Evolutionary conservation across 148 eudicot species (phyloP), one percentile per base, ranked within the genome.

Genomic region (Amaranthus hypochondriacus): DNA sequence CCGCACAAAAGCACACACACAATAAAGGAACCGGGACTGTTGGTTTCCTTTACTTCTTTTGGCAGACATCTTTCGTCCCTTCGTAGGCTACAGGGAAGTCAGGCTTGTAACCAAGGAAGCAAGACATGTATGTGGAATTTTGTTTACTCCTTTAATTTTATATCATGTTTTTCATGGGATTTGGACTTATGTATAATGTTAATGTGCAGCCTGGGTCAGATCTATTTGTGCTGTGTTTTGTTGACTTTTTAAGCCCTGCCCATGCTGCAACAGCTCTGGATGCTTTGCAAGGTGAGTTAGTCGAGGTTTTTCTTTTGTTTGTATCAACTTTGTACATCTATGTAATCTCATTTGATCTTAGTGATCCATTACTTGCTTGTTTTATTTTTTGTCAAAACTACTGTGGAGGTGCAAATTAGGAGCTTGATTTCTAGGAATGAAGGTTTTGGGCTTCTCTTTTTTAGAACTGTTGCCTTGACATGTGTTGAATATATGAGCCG

Each of bases 61-160:
- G 75, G 81, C 77, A 92, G 97, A 92, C 81, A 87, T 92, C 71
- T 90, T 92, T 70, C 96, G 97, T 48, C 97, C 96, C 71, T 92
- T 92, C 81, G 86, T 87, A 43, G 96, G 97, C 69, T 90, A 90
- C 83, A 88, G 87, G 78, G 97, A 92, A 83, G 96, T 88, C 75
- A 87, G 96, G 77, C 88, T 92, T 70, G 96, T 92, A 69, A 86
- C 86, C 56, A 92, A 92, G 84, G 97, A 87, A 70, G 84, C 96
- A 50, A 88, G 89, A 86, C 93, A 83, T 86, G 96, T 88, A 86
- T 72, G 73, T 53, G 64, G 3, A 13, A 50, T 68, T 8, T 13
- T 43, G 3, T 68, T 60, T 43, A 11, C 3, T 65, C 15, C 50
- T 42, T 21, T 28, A 5, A 6, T 60, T 47, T 51, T 50, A 52